A percentile compares a stretch with the other conserved stretches of the same genome.
These are phyloP conservation scores for Dendrobium officinale DNA, from an alignment of 106 monocot species.

Conservation along the genomic window DNA sequence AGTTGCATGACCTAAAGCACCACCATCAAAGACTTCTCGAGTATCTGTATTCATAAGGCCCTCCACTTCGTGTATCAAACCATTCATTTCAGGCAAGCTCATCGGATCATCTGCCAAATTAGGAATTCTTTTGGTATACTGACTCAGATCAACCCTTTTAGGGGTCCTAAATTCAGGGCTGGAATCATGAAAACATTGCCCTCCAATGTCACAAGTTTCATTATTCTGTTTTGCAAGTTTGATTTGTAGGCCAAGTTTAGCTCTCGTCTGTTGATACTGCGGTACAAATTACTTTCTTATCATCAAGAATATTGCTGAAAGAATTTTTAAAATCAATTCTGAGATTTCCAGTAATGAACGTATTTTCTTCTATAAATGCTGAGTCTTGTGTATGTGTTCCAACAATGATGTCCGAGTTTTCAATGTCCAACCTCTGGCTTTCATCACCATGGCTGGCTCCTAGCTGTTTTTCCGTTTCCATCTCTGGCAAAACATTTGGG, in stretches of 20 bases:
- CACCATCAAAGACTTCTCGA: background rate
- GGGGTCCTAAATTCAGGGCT: constrained; percentile 5
- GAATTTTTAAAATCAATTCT: constrained; percentile 4
- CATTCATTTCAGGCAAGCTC: constrained; percentile 6
- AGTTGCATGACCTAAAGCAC: constrained; percentile 4
- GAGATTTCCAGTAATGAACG: background rate
- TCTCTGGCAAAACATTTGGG: constrained; percentile 8
- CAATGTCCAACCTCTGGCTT: constrained; percentile 1
- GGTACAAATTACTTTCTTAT: background rate
- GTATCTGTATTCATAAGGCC: background rate
- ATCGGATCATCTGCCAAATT: constrained; percentile 13
- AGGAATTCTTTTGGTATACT: constrained; percentile 4
- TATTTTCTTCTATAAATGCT: constrained; percentile 1
- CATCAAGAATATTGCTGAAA: background rate
- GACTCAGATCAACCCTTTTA: constrained; percentile 7
- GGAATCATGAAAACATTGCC: constrained; percentile 4
- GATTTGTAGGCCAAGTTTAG: constrained; percentile 5
- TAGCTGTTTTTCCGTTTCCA: background rate
- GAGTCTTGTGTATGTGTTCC: background rate
- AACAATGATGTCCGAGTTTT: background rate
- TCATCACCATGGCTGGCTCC: background rate
- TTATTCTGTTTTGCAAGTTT: constrained; percentile 5
- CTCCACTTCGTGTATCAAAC: constrained; percentile 6
- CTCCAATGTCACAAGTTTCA: background rate
- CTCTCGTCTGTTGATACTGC: background rate